Evolutionary conservation across 306 rosid genomes (phyloP).

Genomic region (Lablab purpureus): DNA sequence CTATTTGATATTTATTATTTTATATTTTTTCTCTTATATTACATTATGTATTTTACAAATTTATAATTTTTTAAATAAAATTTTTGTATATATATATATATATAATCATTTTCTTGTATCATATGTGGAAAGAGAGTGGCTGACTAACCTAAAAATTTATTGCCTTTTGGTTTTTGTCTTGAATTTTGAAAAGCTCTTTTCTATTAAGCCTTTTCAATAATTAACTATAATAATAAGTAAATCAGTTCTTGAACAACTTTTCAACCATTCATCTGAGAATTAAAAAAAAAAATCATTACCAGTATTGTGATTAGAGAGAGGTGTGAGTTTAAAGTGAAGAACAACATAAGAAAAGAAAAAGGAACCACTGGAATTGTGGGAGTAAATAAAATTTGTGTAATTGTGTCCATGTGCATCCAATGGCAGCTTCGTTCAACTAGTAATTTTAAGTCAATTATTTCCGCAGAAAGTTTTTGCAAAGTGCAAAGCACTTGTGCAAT

Average conservation of each 20-base stretch:
- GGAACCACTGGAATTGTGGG: background rate
- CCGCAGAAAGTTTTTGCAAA: background rate
- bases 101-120: too few relatives aligned
- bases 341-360: background rate
- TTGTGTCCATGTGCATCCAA: slow-evolving; percentile 41
- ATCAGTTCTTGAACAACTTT: background rate
- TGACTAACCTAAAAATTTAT: too few relatives aligned
- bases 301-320: background rate
- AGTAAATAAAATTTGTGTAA: background rate
- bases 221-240: too few relatives aligned
- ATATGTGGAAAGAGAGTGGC: too few relatives aligned
- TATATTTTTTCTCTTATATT: too few relatives aligned
- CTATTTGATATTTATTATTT: too few relatives aligned
- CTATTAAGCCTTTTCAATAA: too few relatives aligned
- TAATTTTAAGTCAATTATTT: slow-evolving; percentile 2
- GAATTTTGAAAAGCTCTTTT: too few relatives aligned
- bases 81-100: too few relatives aligned
- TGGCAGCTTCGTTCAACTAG: slow-evolving; percentile 36
- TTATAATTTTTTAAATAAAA: too few relatives aligned
- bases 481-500: slow-evolving; percentile 29
- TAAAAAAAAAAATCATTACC: slow-evolving; percentile 18
- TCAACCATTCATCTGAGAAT: background rate
- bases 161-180: too few relatives aligned
- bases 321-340: background rate
- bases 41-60: too few relatives aligned